Base-by-base conservation (phyloP, 176 grass and related monocot genomes). In the Elymus sibiricus region DNA sequence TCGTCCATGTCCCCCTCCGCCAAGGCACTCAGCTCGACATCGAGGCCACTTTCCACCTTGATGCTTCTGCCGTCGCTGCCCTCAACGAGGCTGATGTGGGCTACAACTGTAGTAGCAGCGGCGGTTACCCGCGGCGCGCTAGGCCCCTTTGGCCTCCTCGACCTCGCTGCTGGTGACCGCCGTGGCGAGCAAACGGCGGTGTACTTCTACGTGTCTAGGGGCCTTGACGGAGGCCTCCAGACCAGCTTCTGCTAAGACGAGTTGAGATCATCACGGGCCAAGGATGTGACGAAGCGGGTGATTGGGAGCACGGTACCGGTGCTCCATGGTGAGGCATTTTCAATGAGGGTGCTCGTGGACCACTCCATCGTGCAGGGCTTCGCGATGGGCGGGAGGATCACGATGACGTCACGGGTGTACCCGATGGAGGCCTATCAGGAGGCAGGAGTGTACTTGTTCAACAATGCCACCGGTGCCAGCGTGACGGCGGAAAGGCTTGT, bases 21-120 rank as follows among this genome's bases (percentile, higher is more conserved):
- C 71, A 74, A 74, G 71, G n/a, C 3, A 44, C 71, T 28, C 71
- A 74, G 14, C 71, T 74, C 16, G 71, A 74, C 42, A 74, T 74
- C 6, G 71, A 74, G 27, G 71, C 25, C 0, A 17, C 71, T 26
- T 74, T 74, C 25, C 71, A 44, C 71, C 71, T 74, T 14, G 42
- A 74, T 0, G 25, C 42, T 9, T 74, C 71, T 10, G 25, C 25
- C 15, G 71, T 49, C 3, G 1, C 13, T 9, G 15, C 42, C 4
- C 24, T 74, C 14, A 27, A 49, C 0, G n/a, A 74, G 24, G 13
- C 7, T 6, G 14, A 74, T 17, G 42, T 47, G 7, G 24, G 13
- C 14, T 74, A 74, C 14, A 46, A 17, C 6, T 74, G 71, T 10
- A 15, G 71, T 1, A 47, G 42, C 3, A 74, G 71, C 42, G 71